Evolutionary conservation across 176 grass and related monocot species (phyloP).

Genomic region (maize (Zea mays)): DNA sequence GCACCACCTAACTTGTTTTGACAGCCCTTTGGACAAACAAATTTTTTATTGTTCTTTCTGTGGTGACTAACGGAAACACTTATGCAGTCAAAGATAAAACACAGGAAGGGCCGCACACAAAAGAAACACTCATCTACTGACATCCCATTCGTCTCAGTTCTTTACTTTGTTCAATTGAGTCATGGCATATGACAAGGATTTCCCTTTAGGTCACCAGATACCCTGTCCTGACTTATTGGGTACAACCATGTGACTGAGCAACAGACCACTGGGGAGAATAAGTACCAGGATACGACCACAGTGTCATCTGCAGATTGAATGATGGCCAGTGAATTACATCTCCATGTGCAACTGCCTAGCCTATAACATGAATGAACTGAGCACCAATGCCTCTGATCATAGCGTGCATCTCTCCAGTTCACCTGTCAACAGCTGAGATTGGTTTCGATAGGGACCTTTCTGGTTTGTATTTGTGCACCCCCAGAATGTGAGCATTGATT

Average conservation of each 20-base stretch:
- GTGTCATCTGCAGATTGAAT: background rate
- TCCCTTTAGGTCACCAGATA: background rate
- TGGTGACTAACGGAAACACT: background rate
- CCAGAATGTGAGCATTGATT: background rate
- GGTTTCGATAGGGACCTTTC: background rate
- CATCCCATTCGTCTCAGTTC: background rate
- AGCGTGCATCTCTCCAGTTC: background rate
- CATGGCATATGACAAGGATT: constrained; percentile 32
- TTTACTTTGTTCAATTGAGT: background rate
- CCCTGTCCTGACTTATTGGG: constrained; percentile 20
- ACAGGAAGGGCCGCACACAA: background rate
- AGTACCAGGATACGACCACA: background rate
- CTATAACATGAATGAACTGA: background rate
- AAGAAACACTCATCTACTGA: constrained; percentile 3
- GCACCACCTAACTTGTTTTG: background rate
- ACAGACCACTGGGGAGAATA: background rate
- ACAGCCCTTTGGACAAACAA: background rate
- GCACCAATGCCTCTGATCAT: background rate
- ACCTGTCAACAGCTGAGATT: background rate
- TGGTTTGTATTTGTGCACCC: background rate
- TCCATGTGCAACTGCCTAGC: constrained; percentile 24
- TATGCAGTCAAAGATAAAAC: background rate
- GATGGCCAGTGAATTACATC: background rate
- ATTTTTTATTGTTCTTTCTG: background rate
- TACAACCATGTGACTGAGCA: constrained; percentile 26